Evolutionary conservation across 2,329 filamentous ascomycete genomes (phyloP), one percentile per base, ranked within the genome.

Genomic region (Fusarium cyanostomum): DNA sequence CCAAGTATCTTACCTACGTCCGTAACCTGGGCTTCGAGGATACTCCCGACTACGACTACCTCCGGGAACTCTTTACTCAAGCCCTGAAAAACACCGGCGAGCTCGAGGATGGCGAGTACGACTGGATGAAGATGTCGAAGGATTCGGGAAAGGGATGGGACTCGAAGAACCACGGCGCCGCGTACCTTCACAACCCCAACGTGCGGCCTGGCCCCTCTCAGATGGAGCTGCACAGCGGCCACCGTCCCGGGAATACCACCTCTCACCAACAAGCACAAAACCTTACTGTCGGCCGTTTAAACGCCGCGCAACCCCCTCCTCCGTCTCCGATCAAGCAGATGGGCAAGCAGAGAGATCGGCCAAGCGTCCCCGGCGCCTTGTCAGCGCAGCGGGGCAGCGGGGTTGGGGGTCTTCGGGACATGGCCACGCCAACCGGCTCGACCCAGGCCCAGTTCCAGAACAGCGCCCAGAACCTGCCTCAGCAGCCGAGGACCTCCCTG

Each of bases 1-100:
- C 91, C 83, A 96, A 97, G 79, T 99, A 99, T 78, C 83, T 99
- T 54, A 96, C 90, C 68, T 98, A 99, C 72, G 95, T 98, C 55
- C 92, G 95, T 67, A 98, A 98, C 79, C 89, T 99, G 45, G 95
- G 95, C 56, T 99, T 99, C 75, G 95, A 99, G 80, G 95, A 99
- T 74, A 97, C 93, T 0, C 95, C 95, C 26, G 95, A 99, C 80
- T 99, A 99, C 81, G 95, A 98, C 77, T 97, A 97, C 79, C 86
- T 98, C 56, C 91, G 95, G 44, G 94, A 97, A 74, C 88, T 99
- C 54, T 97, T 99, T 81, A 97, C 94, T 1, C 92, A 97, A 79
- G 92, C 94, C 16, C 85, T 98, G 65, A 97, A 97, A 86, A 94
- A 93, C 76, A 91, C 91, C 2, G 94, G 94, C 53, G 94, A 97